Evolutionary conservation across 257 asterid genomes (phyloP), one percentile per base, ranked within the genome.

Genomic region (Solanum neorickii): DNA sequence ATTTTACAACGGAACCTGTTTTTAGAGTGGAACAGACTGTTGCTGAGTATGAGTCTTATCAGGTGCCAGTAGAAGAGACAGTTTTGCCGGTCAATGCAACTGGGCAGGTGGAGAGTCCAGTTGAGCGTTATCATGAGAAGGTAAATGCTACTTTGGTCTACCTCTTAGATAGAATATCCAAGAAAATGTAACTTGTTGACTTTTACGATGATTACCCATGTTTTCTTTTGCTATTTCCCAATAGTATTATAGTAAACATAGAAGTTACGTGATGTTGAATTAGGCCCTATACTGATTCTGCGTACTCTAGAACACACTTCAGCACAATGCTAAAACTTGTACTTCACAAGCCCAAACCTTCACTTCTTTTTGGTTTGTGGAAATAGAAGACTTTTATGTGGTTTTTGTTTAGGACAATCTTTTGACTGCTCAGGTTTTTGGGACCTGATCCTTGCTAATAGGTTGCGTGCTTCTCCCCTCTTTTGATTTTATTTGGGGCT

Each of bases 11-110:
- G 0, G 93, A 90, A 87, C 94, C 96, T 41, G 91, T 70, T 33
- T 69, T 85, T 89, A 93, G 93, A 87, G 90, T 94, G 90, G 94
- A 69, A 31, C 75, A 90, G 15, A 93, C 92, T 77, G 94, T 94
- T 87, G 93, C 93, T 10, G 93, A 89, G 72, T 92, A 91, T 86
- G 90, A 89, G 41, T 90, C 97, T 82, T 94, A 92, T 85, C 94
- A 93, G 87, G 91, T 90, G 84, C 96, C 96, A 2, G 91, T 86
- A 41, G 92, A 92, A 31, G 93, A 87, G 31, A 69, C 78, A 83
- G 90, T 89, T 70, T 93, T 68, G 46, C 87, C 88, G 46, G 87
- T 73, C 46, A 87, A 93, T 12, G 88, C 87, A 29, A n/a, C 59
- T 2, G 41, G 44, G 77, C 90, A 88, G 56, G 92, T 87, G 87